Evolutionary conservation across 2,329 filamentous ascomycete genomes (phyloP), one percentile per base, ranked within the genome.

Genomic region (Lojkania enalia): DNA sequence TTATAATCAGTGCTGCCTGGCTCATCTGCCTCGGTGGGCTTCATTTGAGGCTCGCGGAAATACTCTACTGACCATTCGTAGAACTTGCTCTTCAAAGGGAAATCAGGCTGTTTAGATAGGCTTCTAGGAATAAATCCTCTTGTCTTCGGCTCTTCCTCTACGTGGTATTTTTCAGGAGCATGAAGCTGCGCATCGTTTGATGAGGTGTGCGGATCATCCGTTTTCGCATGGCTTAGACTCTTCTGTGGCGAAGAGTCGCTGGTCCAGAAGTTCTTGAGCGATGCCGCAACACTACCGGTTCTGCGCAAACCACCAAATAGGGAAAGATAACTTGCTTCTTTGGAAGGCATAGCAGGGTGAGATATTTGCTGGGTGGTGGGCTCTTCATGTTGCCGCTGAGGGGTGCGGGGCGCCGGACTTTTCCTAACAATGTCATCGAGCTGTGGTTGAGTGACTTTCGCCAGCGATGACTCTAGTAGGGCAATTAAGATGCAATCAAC

Each of bases 31-130:
- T 99, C 94, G 46, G 88, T 91, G 2, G 90, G 86, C 65, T 94
- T 95, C 94, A 99, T 97, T 71, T 99, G 94, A 21, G 94, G 94
- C 69, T 97, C 91, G 20, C 91, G 88, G 78, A 97, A 99, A 68
- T 99, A 97, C 69, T 84, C 92, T 33, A 94, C 90, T 3, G 91
- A 96, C 91, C 92, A 99, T 52, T 96, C 89, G 51, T 96, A 78
- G 69, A 97, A 95, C 6, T 80, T 85, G 66, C 90, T 96, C 48
- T 81, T 80, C 14, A 99, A 70, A 1, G 94, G 94, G 20, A 97
- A 79, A 11, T 69, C 71, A 1, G 88, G 86, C 7, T 75, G 58
- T 41, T 82, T 74, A 1, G 78, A 75, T 20, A 82, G 66, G 48
- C 84, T 78, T 46, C 85, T 81, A 39, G 82, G 75, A 52, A 82